Evolutionary conservation across 2,329 filamentous ascomycete species (phyloP), one percentile per base, ranked within the genome.

Genomic region (Chrysosphaeria jannelii): DNA sequence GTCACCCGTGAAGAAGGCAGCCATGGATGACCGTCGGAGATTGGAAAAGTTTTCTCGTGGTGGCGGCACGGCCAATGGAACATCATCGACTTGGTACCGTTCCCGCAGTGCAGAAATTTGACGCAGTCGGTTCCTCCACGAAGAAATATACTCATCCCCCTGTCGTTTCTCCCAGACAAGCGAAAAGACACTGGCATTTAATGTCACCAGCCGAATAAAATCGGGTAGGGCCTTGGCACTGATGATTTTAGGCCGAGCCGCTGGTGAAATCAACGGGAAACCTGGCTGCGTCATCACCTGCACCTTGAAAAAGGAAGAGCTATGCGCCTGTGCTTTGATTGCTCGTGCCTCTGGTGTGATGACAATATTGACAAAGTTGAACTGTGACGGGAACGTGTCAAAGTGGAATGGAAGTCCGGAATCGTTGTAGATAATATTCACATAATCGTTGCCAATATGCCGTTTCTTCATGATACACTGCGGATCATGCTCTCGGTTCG

Each of bases 371-470:
- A 97, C 78, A 38, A 74, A 90, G 39, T 91, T 93, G 51, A 97
- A 90, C 27, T 81, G 71, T 1, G 78, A 88, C 1, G 76, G 76
- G 35, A 97, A 89, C 0, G 75, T 90, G 39, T 90, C 63, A 39
- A 90, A 89, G 25, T 60, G 57, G 47, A 90, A 93, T 0, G 72
- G 69, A 22, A 67, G 43, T n/a, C 85, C 81, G 3, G 79, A 91
- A 36, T 89, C 76, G 41, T 97, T 97, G 54, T 88, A 97, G 27
- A 97, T 69, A 34, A 97, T 89, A 39, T 90, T 93, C 39, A 97
- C 85, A 41, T 75, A 89, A 42, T 93, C 85, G 38, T 97, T 97
- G 27, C 85, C 85, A 29, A 93, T 85, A 38, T 93, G 88, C 3
- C 66, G 58, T 45, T 97, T 97, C 50, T 97, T 97, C 40, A 63